Base-by-base conservation (phyloP, 495 filamentous ascomycete species). In the Penicillium angulare region DNA sequence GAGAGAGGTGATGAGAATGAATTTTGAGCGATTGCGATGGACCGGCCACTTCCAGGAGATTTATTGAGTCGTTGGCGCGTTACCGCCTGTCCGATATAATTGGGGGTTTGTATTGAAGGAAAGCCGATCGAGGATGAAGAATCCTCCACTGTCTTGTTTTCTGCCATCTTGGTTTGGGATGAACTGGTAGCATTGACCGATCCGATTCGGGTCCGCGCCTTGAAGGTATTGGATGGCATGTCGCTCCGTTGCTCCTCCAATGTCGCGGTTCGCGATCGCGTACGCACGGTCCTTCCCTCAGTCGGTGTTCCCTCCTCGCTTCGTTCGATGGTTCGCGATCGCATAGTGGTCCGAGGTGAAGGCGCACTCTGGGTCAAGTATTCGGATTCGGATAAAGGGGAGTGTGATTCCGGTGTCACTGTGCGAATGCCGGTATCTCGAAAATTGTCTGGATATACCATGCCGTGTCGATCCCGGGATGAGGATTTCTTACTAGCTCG, bases 1-100 rank as follows among this genome's bases (percentile, higher is more conserved):
- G 76, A 74, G 12, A 71, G 61, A 29, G 71, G 75, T 2, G 88
- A 89, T 20, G 79, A 79, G 59, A 82, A 72, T 51, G 66, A 75
- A 53, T 58, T 67, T 36, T 53, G 50, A 26, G 59, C 59, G 51
- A 63, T 56, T 36, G 65, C 48, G 21, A 57, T 63, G 27, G 60
- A 55, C 48, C 66, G 57, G 17, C 61, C 57, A 33, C 63, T 57
- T n/a, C 61, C 56, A 55, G 70, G 67, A 5, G 76, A 67, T 46
- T 71, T 78, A 48, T 71, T 71, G 13, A 76, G 65, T 45, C 72
- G 68, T 36, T 66, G 79, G 53, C 66, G 77, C 53, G 59, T 56
- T 39, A 57, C 53, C 21, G 64, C 56, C 50, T 67, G 57, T 42
- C 57, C 60, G 41, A 55, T 33, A 50, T 62, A 68, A 38, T 64